Evolutionary conservation across 1,139 yeast species (phyloP).

Genomic region (Entelexis sorbosivorans): DNA sequence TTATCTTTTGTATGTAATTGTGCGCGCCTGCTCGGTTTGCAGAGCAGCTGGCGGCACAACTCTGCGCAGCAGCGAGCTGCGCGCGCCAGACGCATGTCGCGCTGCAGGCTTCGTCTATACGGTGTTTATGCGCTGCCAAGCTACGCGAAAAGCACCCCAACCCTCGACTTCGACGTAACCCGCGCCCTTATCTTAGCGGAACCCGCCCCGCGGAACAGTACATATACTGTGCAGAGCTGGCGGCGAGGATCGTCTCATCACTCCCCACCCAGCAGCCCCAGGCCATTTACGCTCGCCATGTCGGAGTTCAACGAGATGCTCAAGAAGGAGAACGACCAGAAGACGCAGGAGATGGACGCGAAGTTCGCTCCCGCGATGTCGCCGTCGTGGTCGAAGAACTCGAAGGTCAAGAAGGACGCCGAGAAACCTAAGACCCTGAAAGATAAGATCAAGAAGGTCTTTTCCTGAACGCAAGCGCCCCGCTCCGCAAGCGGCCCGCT

Average conservation of each 20-base stretch:
- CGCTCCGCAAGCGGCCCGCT: too few relatives aligned
- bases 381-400: constrained; percentile 24
- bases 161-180: neutral
- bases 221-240: neutral
- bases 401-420: constrained; percentile 12
- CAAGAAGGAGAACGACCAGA: constrained; percentile 14
- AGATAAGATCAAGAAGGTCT: constrained; percentile 21
- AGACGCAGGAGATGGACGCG: constrained; percentile 21
- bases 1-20: too few relatives aligned
- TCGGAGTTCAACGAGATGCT: constrained; percentile 18
- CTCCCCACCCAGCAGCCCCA: neutral
- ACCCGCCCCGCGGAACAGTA: neutral
- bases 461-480: neutral
- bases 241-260: neutral
- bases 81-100: too few relatives aligned
- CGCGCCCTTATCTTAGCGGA: neutral
- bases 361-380: constrained; percentile 24
- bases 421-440: constrained; percentile 17
- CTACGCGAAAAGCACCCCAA: too few relatives aligned
- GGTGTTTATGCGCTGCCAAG: neutral
- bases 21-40: too few relatives aligned
- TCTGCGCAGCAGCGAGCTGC: too few relatives aligned
- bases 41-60: too few relatives aligned
- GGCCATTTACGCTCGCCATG: constrained; percentile 1
- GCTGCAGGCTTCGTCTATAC: neutral